These are phyloP conservation scores for Alternaria brassicicola DNA, from an alignment of 2,329 filamentous ascomycete species.

Conservation along the genomic window DNA sequence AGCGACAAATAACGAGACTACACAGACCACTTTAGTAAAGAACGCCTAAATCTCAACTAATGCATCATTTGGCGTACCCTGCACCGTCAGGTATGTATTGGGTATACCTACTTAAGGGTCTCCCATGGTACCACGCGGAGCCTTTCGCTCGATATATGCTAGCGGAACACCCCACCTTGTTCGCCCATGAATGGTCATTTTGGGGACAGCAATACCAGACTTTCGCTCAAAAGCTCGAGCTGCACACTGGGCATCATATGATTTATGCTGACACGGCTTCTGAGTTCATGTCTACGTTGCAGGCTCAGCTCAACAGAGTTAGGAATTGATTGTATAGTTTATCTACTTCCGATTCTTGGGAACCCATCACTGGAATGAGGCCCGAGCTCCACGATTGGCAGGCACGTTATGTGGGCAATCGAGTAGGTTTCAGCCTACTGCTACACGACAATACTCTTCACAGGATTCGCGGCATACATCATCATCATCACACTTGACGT, in stretches of 20 bases:
- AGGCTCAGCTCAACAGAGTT: not conserved
- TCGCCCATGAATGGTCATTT: not conserved
- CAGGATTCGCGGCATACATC: not conserved
- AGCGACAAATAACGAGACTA: not conserved
- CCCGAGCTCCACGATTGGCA: constrained; percentile 1
- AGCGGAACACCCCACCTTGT: constrained; percentile 9
- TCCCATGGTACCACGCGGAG: constrained; percentile 4
- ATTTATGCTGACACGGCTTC: not conserved
- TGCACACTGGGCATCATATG: not conserved
- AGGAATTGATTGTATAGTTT: not conserved
- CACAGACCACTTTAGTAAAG: not conserved
- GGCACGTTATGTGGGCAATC: not conserved
- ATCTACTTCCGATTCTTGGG: not conserved
- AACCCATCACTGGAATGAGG: not conserved
- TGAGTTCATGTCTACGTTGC: not conserved
- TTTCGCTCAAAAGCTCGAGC: not conserved
- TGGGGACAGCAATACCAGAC: not conserved
- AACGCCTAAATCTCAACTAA: not conserved
- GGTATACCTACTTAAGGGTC: constrained; percentile 5
- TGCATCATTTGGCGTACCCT: constrained; percentile 4
- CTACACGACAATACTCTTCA: not conserved
- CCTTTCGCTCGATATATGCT: not conserved
- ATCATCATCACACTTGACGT: not conserved
- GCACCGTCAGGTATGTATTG: constrained; percentile 4
- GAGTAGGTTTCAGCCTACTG: not conserved